Base-by-base conservation (phyloP, 306 rosid species). In the Rosa chinensis region DNA sequence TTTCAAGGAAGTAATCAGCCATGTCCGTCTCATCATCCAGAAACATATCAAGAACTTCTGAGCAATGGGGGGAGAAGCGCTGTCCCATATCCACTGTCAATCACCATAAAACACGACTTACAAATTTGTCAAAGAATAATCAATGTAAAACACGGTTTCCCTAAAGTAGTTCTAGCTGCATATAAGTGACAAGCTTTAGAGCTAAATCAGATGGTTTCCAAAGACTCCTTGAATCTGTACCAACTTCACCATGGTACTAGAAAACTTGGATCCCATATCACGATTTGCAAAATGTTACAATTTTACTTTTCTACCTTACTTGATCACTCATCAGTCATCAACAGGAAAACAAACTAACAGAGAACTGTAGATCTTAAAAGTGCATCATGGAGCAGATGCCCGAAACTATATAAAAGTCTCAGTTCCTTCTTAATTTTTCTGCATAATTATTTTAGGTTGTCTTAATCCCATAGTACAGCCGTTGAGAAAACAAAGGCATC, bases 51-150 rank as follows among this genome's bases (percentile, higher is more conserved):
- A 96, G 89, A 83, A 91, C 94, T 73, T 93, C 96, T 14, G 99
- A 96, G 84, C 99, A 96, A 82, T 87, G 87, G 16, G 99, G 98
- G 80, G 93, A 96, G 88, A 70, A 96, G 23, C 90, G 97, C 70
- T 92, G 87, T 1, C 99, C 99, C 66, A 82, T 88, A 72, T 89
- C 90, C 82, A 96, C 99, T 93, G 94, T 52, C 79, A 37, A 74
- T 10, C 4, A 72, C 39, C 61, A 76, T 9, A 62, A 21, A n/a
- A 86, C 25, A 70, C 56, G n/a, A 67, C 49, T 37, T 21, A 11
- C 75, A 6, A n/a, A 37, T 58, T 17, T 72, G 64, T 70, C 80
- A 74, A 48, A 48, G 6, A 72, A 75, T 39, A 64, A 72, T 61
- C 13, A 21, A 35, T 25, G 21, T 16, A 72, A 63, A 81, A 12